phyloP scores from a whole-genome alignment of 345 rosid species.

The Brassica rapa region DNA sequence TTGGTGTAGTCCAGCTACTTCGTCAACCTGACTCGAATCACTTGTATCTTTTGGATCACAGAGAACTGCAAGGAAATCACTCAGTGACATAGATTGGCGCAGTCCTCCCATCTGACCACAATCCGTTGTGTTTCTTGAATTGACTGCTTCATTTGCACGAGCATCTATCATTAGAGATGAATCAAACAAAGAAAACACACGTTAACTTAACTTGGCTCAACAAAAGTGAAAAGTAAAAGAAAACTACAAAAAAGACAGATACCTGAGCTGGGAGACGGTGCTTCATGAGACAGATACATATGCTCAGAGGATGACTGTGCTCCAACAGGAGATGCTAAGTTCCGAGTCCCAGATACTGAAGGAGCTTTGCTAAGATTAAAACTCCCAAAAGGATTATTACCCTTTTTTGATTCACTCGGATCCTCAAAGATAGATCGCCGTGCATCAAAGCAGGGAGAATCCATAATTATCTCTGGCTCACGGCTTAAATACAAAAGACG shows the following conservation, averaged over 20 bases:
- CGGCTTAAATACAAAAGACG: conserved; percentile 79
- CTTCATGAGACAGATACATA: conserved; percentile 63
- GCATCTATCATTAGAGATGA: conserved; percentile 56
- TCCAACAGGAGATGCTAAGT: conserved; percentile 61
- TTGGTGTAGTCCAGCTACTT: conserved; percentile 70
- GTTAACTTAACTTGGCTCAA: neutral
- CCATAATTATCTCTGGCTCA: conserved; percentile 72
- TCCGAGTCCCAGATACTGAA: conserved; percentile 55
- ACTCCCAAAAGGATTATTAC: conserved; percentile 48
- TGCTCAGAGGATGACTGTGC: conserved; percentile 76
- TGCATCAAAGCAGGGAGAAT: conserved; percentile 79
- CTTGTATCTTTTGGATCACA: neutral
- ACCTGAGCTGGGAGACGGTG: conserved; percentile 95
- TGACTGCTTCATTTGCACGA: conserved; percentile 62
- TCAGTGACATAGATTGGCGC: neutral
- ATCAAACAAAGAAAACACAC: conserved; percentile 5
- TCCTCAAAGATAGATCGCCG: conserved; percentile 69
- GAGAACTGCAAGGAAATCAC: neutral
- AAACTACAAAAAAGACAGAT: neutral
- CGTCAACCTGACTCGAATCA: conserved; percentile 64
- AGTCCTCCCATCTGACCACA: conserved; percentile 57
- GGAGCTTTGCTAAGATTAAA: conserved; percentile 48
- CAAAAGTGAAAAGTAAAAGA: neutral
- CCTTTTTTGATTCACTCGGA: conserved; percentile 60
- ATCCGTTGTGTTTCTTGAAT: conserved; percentile 51